These are phyloP conservation scores for Acanthochlamys bracteata DNA, from an alignment of 106 monocot species.

Conservation along the genomic window DNA sequence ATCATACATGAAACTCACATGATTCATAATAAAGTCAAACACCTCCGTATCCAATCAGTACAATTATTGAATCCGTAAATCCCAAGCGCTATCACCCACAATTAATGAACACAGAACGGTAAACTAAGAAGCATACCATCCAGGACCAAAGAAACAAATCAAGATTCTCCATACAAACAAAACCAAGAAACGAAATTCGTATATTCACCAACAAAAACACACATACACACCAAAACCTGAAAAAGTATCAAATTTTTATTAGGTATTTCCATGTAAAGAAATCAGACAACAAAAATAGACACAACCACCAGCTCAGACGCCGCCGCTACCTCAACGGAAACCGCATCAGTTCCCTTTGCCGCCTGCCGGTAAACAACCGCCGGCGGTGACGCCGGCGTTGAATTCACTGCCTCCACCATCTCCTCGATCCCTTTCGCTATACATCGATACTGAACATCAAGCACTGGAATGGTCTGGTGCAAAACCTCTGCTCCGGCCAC, in stretches of 20 bases:
- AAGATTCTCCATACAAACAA: too few species aligned
- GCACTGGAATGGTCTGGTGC: conserved; percentile 40
- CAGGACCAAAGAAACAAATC: too few species aligned
- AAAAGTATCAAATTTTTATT: not conserved
- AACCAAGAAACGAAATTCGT: too few species aligned
- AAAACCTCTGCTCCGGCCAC: conserved; percentile 55
- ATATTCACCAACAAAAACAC: too few species aligned
- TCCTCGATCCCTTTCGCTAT: conserved; percentile 35
- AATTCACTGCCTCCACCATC: conserved; percentile 17
- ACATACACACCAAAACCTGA: not conserved
- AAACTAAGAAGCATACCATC: too few species aligned
- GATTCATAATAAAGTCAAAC: too few species aligned
- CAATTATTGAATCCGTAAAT: too few species aligned
- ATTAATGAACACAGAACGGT: too few species aligned
- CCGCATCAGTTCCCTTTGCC: not conserved
- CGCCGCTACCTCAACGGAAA: conserved; percentile 11
- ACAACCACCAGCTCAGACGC: conserved; percentile 38
- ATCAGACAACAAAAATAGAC: not conserved
- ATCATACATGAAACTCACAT: too few species aligned
- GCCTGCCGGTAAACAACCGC: conserved; percentile 9
- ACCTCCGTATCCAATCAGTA: too few species aligned
- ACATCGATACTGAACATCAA: conserved; percentile 35
- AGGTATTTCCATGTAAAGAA: too few species aligned
- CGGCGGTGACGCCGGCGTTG: conserved; percentile 3
- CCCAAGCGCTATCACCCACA: too few species aligned